Evolutionary conservation across 495 filamentous ascomycete species (phyloP).

Genomic region (Trypethelium eluteriae): DNA sequence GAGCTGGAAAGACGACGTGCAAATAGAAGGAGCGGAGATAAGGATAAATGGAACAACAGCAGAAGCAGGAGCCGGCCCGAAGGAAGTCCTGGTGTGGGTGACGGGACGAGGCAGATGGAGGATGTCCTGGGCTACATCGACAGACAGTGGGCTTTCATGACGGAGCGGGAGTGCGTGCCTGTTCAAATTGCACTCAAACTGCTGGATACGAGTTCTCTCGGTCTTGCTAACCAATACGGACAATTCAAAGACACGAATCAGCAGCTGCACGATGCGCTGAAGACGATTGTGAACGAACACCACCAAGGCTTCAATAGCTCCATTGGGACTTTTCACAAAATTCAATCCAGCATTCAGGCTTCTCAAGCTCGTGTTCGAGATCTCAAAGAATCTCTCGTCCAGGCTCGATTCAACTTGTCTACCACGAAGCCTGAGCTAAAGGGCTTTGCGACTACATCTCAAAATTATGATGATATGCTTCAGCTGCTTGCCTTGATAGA

Average conservation of each 20-base stretch:
- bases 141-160: slow-evolving; percentile 86
- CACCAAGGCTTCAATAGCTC: slow-evolving; percentile 99
- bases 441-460: slow-evolving; percentile 72
- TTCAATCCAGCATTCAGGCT: slow-evolving; percentile 82
- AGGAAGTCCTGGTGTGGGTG: slow-evolving; percentile 21
- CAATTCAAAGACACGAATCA: slow-evolving; percentile 74
- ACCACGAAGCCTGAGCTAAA: slow-evolving; percentile 88
- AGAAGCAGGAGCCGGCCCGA: slow-evolving; percentile 22
- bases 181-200: slow-evolving; percentile 88
- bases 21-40: slow-evolving; percentile 29
- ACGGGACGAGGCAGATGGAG: slow-evolving; percentile 41
- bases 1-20: slow-evolving; percentile 29
- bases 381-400: slow-evolving; percentile 72
- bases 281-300: slow-evolving; percentile 95
- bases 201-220: slow-evolving; percentile 88
- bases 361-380: slow-evolving; percentile 78
- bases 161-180: slow-evolving; percentile 74
- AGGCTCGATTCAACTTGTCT: slow-evolving; percentile 73
- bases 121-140: slow-evolving; percentile 67
- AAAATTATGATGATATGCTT: slow-evolving; percentile 85
- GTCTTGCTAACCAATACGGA: slow-evolving; percentile 76
- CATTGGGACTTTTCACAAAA: slow-evolving; percentile 97
- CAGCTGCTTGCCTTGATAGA: slow-evolving; percentile 78
- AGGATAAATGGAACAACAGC: slow-evolving; percentile 16
- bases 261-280: slow-evolving; percentile 81